Base-by-base conservation (phyloP, 2,329 filamentous ascomycete species). In the Talaromyces sp. region DNA sequence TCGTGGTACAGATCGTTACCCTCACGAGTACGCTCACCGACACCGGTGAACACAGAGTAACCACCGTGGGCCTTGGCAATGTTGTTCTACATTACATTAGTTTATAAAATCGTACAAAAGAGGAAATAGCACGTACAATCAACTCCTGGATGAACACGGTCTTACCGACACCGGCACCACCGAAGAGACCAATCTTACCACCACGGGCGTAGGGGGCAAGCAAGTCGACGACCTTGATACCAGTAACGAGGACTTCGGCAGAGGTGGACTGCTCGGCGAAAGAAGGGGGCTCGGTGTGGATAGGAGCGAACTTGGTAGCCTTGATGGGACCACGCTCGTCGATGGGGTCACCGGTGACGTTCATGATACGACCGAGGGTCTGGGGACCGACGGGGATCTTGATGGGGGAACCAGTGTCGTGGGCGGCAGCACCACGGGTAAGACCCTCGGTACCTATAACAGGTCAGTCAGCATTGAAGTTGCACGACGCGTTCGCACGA, bases 1-100 rank as follows among this genome's bases (percentile, higher is more conserved):
- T 99, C 95, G 84, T 99, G 93, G 89, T 99, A 99, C 86, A 99
- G 82, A 89, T 99, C 95, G 88, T 99, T 99, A 87, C 95, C 95
- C 89, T 99, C 95, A 91, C 95, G 95, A 78, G 95, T 99, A 86
- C 95, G 93, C 89, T 99, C 95, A 80, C 95, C 95, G 82, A 99
- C 95, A 93, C 95, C 95, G 78, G 92, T 96, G 89, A 99, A 99
- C 79, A 99, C 95, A 70, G 95, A 99, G 90, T 96, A 99, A 96
- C 95, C 95, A 96, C 95, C 95, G 86, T 99, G 95, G 73, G 95
- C 95, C 88, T 98, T 98, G 83, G 95, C 95, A 78, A 99, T 98
- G 89, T 99, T 99, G 92, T 99, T 99, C 86, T 88, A 69, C 3
- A 43, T 13, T 38, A 21, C 29, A 21, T 55, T 11, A 61, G 58